These are phyloP conservation scores for Pseudocercospora eumusae DNA, from an alignment of 2,329 filamentous ascomycete genomes.

Conservation along the genomic window DNA sequence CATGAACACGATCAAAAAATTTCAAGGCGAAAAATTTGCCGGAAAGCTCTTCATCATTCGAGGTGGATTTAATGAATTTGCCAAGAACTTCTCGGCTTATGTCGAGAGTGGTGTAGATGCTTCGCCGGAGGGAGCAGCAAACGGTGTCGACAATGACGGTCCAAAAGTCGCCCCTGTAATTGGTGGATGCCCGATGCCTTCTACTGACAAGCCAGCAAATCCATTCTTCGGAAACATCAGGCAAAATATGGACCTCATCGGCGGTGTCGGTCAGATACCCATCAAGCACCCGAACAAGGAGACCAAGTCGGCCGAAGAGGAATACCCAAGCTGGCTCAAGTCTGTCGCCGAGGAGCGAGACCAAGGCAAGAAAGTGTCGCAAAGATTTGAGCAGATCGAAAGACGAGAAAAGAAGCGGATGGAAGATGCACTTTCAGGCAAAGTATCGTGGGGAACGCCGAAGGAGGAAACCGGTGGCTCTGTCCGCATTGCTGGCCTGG, in stretches of 20 bases:
- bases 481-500: constrained; percentile 84
- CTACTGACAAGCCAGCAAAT: constrained; percentile 67
- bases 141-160: constrained; percentile 50
- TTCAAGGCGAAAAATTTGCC: constrained; percentile 76
- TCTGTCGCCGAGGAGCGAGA: constrained; percentile 67
- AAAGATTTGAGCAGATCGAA: constrained; percentile 83
- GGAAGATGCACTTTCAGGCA: constrained; percentile 71
- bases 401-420: constrained; percentile 86
- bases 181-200: constrained; percentile 82
- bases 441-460: constrained; percentile 56
- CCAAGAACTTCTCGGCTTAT: constrained; percentile 63
- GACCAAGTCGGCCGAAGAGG: constrained; percentile 49
- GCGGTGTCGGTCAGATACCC: constrained; percentile 81
- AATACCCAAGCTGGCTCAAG: constrained; percentile 76
- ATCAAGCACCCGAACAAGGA: constrained; percentile 60
- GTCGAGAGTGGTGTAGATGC: constrained; percentile 53
- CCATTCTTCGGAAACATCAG: constrained; percentile 96
- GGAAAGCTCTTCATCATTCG: constrained; percentile 74
- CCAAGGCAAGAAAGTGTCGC: constrained; percentile 75
- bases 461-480: constrained; percentile 28
- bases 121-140: constrained; percentile 12
- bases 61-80: constrained; percentile 78
- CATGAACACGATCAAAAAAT: constrained; percentile 90
- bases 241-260: constrained; percentile 92
- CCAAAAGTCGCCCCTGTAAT: constrained; percentile 73